phyloP scores from a whole-genome alignment of 139 green algal species.

The Limnomonas spitsbergensis region DNA sequence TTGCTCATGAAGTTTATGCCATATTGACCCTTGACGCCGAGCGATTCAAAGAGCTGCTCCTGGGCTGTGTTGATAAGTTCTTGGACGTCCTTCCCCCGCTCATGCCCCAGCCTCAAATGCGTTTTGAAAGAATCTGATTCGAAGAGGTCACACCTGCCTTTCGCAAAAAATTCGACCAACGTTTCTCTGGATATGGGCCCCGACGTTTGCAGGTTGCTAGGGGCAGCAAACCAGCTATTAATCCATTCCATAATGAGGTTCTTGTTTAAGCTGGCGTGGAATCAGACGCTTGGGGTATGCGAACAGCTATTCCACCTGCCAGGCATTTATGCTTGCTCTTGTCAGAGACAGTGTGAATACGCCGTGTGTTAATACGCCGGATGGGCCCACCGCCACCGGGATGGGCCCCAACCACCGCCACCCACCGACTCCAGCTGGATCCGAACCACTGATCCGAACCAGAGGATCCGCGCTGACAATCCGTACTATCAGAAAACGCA shows the following conservation, averaged over 20 bases:
- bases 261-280: no score
- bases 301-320: no score
- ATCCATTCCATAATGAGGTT: background rate
- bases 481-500: no score
- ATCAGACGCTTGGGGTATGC: no score
- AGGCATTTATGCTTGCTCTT: no score
- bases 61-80: background rate
- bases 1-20: slow-evolving; percentile 9
- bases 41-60: background rate
- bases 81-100: background rate
- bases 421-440: no score
- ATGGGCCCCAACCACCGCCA: no score
- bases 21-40: slow-evolving; percentile 1
- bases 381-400: no score
- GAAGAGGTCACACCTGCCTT: background rate
- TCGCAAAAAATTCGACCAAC: background rate
- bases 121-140: background rate
- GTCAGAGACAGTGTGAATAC: no score
- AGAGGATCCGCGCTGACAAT: no score
- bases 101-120: slow-evolving; percentile 24
- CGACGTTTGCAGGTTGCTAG: background rate
- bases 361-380: no score
- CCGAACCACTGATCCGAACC: no score
- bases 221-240: background rate
- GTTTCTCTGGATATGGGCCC: background rate